Evolutionary conservation across 2,329 filamentous ascomycete genomes (phyloP), one percentile per base, ranked within the genome.

Genomic region (Fusarium xylarioides): DNA sequence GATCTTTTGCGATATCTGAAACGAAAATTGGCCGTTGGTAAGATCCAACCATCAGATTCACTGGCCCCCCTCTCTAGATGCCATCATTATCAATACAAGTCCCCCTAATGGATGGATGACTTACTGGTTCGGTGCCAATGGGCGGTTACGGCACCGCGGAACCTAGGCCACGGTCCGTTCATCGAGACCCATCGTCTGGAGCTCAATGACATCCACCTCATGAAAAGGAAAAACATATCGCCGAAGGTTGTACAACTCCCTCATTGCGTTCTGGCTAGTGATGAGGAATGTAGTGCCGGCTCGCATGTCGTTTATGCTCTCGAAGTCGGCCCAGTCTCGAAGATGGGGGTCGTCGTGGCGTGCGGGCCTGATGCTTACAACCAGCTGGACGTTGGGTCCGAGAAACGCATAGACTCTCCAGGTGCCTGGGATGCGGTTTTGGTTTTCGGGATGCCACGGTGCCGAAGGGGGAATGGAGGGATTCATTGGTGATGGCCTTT

Each of bases 141-240:
- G 16, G 11, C 4, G 3, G n/a, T 11, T 4, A 44, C 16, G 11
- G 42, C 9, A 12, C 44, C 19, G 26, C 3, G 5, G 12, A 28
- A 10, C 6, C 44, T 47, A 28, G 7, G 11, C 2, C 15, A 28
- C 26, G 44, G 26, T 4, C 44, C 6, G n/a, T 11, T 11, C 5
- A 16, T 11, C 40, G n/a, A 0, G 10, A 23, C 9, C n/a, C n/a
- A 1, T 7, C 21, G 14, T 15, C 1, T 44, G 16, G 7, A 15
- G 11, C 42, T 8, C 23, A 26, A 19, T 18, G 43, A 46, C 43
- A 10, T 26, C 43, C 18, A 26, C 8, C 11, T 46, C 23, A 4
- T 5, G 19, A 18, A 14, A 12, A 44, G 43, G 23, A 18, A 26
- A 46, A 46, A 46, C 18, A 19, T 9, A 14, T 4, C 3, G 2